Base-by-base conservation (phyloP, 371 early-diverging fungal genomes). In the Rhizopus microsporus region DNA sequence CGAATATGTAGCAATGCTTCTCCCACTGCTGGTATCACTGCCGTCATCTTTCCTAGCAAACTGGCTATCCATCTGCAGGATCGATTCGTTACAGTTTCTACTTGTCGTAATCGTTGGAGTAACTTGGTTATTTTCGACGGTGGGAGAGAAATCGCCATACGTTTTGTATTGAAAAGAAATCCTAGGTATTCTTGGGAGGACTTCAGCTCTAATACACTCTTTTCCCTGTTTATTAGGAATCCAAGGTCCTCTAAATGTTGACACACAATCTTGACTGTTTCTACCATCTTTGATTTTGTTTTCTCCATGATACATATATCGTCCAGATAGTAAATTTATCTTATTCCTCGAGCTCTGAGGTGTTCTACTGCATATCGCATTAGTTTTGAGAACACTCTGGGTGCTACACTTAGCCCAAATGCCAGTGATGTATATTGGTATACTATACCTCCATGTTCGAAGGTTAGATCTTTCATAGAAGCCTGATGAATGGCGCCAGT, bases 21-120 rank as follows among this genome's bases (percentile, higher is more conserved):
- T n/a, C 49, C 56, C 3, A 56, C 39, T 29, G 56, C 56, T 48
- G 56, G 49, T n/a, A 56, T 56, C n/a, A 56, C 31, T 23, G 56
- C 32, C 13, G 56, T 56, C 47, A 56, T 56, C 38, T 56, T 56
- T 30, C 55, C 56, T 15, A 56, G 9, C 13, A 56, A 47, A 39
- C 46, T 39, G 38, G 49, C 49, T 0, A 48, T 39, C 56, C 56
- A 56, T 5, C 56, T 9, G 38, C 55, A 55, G n/a, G 54, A 30
- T 17, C 40, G 39, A 4, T 3, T 6, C 3, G 37, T 33, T n/a
- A 42, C 5, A 6, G 5, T 9, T 12, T 32, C 23, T 13, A 23
- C 52, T 34, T 56, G 52, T 12, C 17, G 29, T 13, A 56, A 47
- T 17, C 54, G 23, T 5, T 33, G 17, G 0, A 45, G 13, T 3